These are phyloP conservation scores for Neurospora sp. DNA, from an alignment of 495 filamentous ascomycete species.

Conservation along the genomic window DNA sequence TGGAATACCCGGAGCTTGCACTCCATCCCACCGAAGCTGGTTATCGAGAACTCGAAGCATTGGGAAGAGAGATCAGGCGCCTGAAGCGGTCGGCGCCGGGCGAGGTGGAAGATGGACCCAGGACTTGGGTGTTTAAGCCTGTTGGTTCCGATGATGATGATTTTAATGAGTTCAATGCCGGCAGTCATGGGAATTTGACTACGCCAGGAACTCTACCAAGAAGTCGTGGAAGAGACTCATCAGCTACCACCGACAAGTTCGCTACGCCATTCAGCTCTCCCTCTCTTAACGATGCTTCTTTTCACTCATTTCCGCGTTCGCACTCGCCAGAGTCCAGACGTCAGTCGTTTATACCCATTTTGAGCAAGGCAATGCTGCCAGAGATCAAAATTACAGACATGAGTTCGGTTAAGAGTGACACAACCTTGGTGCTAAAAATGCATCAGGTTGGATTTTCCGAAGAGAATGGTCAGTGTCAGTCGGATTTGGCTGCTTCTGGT, in stretches of 20 bases:
- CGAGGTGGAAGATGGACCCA: background rate
- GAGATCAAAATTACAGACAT: background rate
- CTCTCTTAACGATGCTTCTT: constrained; percentile 11
- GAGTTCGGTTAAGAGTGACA: background rate
- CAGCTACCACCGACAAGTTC: constrained; percentile 12
- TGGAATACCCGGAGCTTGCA: constrained; percentile 30
- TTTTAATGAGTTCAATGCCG: constrained; percentile 1
- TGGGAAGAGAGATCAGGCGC: constrained; percentile 23
- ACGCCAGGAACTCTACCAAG: background rate
- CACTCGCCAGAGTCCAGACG: background rate
- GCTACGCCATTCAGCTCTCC: constrained; percentile 13
- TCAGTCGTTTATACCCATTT: background rate
- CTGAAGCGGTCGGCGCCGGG: constrained; percentile 13
- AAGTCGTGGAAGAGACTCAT: constrained; percentile 5
- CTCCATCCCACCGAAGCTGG: constrained; percentile 20
- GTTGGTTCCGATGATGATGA: background rate
- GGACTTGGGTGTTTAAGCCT: background rate
- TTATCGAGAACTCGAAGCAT: constrained; percentile 21
- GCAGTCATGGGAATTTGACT: constrained; percentile 1
- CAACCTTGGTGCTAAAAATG: background rate
- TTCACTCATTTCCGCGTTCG: constrained; percentile 16
- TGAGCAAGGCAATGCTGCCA: background rate
- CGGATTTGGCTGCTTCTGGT: background rate
- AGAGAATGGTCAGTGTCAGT: background rate
- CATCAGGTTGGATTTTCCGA: background rate